Conservation (phyloP, 108 stramenopile species). For the Fistulifera pelliculosa region DNA sequence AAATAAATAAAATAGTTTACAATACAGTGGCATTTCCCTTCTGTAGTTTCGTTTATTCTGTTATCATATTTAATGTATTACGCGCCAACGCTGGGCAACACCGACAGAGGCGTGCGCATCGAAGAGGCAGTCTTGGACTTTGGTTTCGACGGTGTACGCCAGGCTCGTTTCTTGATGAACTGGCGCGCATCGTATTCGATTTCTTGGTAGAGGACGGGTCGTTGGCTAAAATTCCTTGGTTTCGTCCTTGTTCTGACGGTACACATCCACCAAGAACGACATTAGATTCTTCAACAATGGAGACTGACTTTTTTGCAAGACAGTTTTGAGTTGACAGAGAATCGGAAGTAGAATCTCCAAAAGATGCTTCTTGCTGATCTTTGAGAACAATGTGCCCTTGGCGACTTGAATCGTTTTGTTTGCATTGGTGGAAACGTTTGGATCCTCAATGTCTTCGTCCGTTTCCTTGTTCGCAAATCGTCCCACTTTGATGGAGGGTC, state of each 20-base stretch:
- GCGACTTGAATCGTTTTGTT: slow-evolving; percentile 53
- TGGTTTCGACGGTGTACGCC: too few species aligned
- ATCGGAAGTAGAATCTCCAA: slow-evolving; percentile 89
- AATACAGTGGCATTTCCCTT: too few species aligned
- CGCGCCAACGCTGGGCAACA: too few species aligned
- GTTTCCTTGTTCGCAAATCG: slow-evolving; percentile 17
- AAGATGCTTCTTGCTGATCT: slow-evolving; percentile 85
- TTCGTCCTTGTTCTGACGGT: slow-evolving; percentile 64
- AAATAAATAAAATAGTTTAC: too few species aligned
- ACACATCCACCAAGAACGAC: slow-evolving; percentile 73
- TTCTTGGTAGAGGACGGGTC: slow-evolving; percentile 78
- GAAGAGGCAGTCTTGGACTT: too few species aligned
- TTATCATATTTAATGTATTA: too few species aligned
- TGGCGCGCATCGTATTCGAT: slow-evolving; percentile 65
- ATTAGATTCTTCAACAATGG: slow-evolving; percentile 81
- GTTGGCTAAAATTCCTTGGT: slow-evolving; percentile 73
- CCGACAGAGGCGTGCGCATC: too few species aligned
- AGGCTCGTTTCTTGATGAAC: background rate
- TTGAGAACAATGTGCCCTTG: slow-evolving; percentile 73
- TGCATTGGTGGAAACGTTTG: slow-evolving; percentile 30
- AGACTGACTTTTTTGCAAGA: slow-evolving; percentile 70
- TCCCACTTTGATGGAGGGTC: slow-evolving; percentile 57
- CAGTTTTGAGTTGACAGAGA: slow-evolving; percentile 75
- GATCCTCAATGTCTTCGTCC: slow-evolving; percentile 39
- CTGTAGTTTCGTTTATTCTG: too few species aligned